phyloP scores from a whole-genome alignment of 139 green algal species.

The Diplosphaera chodatii region DNA sequence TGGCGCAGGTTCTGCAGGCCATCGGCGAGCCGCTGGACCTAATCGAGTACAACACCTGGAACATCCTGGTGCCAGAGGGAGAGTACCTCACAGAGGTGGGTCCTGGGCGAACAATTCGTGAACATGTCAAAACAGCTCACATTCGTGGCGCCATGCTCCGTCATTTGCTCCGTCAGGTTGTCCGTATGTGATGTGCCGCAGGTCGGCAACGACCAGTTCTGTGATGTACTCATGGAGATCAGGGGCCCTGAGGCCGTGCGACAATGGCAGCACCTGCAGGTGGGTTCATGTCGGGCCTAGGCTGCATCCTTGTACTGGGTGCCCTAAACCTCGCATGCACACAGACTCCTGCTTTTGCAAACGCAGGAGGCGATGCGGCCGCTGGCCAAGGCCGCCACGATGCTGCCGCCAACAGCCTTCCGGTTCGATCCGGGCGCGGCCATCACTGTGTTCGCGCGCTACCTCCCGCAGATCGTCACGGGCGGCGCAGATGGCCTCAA shows the following conservation, averaged over 20 bases:
- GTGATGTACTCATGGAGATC: constrained; percentile 45
- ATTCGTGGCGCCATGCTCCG: too few relatives aligned
- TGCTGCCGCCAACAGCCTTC: constrained; percentile 81
- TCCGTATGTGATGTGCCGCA: too few relatives aligned
- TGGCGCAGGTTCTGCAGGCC: constrained; percentile 73
- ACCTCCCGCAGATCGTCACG: constrained; percentile 57
- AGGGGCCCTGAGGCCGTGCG: constrained; percentile 31
- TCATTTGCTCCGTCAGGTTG: too few relatives aligned
- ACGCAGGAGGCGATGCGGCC: constrained; percentile 81
- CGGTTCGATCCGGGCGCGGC: constrained; percentile 57
- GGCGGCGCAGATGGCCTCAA: constrained; percentile 21
- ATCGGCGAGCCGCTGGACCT: constrained; percentile 75
- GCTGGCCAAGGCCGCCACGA: constrained; percentile 63
- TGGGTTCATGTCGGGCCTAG: too few relatives aligned
- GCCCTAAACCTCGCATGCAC: too few relatives aligned
- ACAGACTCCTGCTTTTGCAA: too few relatives aligned
- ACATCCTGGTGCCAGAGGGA: constrained; percentile 90
- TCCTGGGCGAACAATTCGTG: too few relatives aligned
- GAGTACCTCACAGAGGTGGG: constrained; percentile 66
- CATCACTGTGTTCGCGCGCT: constrained; percentile 64
- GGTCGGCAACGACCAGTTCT: constrained; percentile 72
- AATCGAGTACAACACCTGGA: constrained; percentile 90
- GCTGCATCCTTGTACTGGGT: too few relatives aligned
- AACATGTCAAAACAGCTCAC: too few relatives aligned
- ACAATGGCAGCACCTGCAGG: constrained; percentile 41